Percentiles rank a stretch among this genome's conserved stretches.
These are phyloP conservation scores for Trichoderma sp. DNA, from an alignment of 2,329 filamentous ascomycete species.

Conservation along the genomic window DNA sequence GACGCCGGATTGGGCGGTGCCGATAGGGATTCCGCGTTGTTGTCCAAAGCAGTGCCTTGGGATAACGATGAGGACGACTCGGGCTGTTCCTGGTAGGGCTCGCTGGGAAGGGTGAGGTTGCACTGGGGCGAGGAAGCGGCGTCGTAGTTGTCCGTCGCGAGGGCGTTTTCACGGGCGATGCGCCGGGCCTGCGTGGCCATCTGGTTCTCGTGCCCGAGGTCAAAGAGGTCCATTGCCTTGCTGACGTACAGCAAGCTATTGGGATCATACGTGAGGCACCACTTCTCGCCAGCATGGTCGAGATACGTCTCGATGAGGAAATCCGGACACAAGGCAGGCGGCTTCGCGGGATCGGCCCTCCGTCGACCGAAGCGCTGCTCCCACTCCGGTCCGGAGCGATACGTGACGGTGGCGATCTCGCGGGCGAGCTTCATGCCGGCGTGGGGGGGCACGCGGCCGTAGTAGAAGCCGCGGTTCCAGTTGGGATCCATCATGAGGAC, in stretches of 20 bases:
- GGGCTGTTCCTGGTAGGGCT: conserved; percentile 84
- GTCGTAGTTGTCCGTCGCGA: conserved; percentile 60
- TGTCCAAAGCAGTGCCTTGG: no score
- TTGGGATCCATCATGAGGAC: conserved; percentile 99
- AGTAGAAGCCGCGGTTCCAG: conserved; percentile 95
- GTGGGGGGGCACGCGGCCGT: conserved; percentile 83
- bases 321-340: conserved; percentile 92
- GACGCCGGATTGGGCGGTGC: conserved; percentile 37
- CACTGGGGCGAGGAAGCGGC: conserved; percentile 54
- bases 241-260: conserved; percentile 96
- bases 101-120: conserved; percentile 77
- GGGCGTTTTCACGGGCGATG: conserved; percentile 58
- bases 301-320: conserved; percentile 98
- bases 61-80: conserved; percentile 33
- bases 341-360: conserved; percentile 81
- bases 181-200: conserved; percentile 63
- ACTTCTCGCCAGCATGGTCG: conserved; percentile 97
- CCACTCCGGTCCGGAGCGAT: conserved; percentile 96
- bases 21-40: conserved; percentile 38
- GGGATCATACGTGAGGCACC: conserved; percentile 92
- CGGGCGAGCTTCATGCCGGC: conserved; percentile 97
- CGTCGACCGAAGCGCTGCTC: conserved; percentile 89
- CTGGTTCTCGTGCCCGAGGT: conserved; percentile 76
- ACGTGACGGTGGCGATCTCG: conserved; percentile 97
- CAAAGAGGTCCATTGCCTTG: conserved; percentile 98